phyloP scores from a whole-genome alignment of 2,329 filamentous ascomycete genomes.

The Rachicladosporium sp. region DNA sequence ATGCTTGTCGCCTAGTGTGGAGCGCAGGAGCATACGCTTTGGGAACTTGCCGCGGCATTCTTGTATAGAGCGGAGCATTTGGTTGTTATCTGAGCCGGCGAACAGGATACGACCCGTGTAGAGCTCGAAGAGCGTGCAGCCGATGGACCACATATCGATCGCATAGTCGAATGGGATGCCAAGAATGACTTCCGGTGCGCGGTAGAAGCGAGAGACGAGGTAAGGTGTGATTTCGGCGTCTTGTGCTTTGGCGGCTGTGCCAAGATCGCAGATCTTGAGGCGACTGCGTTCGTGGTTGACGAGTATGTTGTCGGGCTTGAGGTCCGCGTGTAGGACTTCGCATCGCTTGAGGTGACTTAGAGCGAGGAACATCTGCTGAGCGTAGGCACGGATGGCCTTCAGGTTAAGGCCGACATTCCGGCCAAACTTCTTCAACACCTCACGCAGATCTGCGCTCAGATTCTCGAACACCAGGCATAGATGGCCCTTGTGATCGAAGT shows the following conservation, averaged over 20 bases:
- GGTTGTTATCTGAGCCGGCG: slow-evolving; percentile 89
- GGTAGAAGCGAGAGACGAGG: slow-evolving; percentile 92
- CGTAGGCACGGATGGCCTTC: slow-evolving; percentile 74
- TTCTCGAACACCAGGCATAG: slow-evolving; percentile 96
- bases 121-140: slow-evolving; percentile 90
- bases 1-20: slow-evolving; percentile 61
- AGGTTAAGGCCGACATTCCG: slow-evolving; percentile 88
- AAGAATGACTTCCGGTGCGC: slow-evolving; percentile 90
- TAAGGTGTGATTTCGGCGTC: slow-evolving; percentile 92
- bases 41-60: slow-evolving; percentile 89
- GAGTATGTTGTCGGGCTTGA: slow-evolving; percentile 96
- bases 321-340: slow-evolving; percentile 86
- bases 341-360: slow-evolving; percentile 80
- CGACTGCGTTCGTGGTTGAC: slow-evolving; percentile 72
- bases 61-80: slow-evolving; percentile 95
- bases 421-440: slow-evolving; percentile 90
- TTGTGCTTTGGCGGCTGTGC: slow-evolving; percentile 82
- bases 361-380: slow-evolving; percentile 86
- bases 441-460: slow-evolving; percentile 78
- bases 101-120: slow-evolving; percentile 98
- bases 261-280: slow-evolving; percentile 91
- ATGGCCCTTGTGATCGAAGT: slow-evolving; percentile 90
- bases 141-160: slow-evolving; percentile 96
- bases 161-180: slow-evolving; percentile 93
- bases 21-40: slow-evolving; percentile 74